Percentiles rank a stretch among this genome's conserved stretches.
Evolutionary conservation across 1,139 yeast genomes (phyloP).

Genomic region (Scheffersomyces parashehatae): DNA sequence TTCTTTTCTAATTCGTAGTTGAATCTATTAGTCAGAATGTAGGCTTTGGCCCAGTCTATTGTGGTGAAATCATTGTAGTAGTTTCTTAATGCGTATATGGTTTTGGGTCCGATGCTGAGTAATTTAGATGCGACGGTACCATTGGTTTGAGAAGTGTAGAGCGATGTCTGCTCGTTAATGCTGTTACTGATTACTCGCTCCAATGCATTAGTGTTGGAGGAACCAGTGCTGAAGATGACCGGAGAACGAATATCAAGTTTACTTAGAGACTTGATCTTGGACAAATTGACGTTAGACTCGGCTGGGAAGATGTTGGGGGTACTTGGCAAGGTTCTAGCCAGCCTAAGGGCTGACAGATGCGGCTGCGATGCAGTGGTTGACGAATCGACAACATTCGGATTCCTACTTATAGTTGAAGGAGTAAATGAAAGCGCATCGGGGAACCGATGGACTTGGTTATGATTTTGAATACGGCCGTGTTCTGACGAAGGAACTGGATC

Average conservation of each 20-base stretch:
- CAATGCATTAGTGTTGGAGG: no score
- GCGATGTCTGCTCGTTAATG: background rate
- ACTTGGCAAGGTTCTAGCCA: background rate
- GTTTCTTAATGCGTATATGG: conserved; percentile 25
- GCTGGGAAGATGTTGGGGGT: background rate
- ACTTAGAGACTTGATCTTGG: background rate
- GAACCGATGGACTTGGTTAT: no score
- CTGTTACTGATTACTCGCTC: no score
- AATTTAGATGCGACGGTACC: conserved; percentile 19
- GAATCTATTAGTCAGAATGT: conserved; percentile 47
- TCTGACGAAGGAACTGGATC: no score
- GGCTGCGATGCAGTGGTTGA: no score
- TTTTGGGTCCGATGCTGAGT: conserved; percentile 17
- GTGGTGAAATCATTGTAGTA: conserved; percentile 66
- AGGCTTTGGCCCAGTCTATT: conserved; percentile 67
- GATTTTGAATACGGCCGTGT: no score
- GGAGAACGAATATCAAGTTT: background rate
- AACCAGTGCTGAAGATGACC: no score
- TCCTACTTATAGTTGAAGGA: no score
- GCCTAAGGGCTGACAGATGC: no score
- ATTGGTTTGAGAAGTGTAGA: conserved; percentile 18
- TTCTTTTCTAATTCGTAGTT: conserved; percentile 36
- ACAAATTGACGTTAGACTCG: background rate
- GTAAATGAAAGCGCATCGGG: no score
- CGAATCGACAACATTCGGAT: no score